Base-by-base conservation (phyloP, 805 yeast species). In the Candida piceae region DNA sequence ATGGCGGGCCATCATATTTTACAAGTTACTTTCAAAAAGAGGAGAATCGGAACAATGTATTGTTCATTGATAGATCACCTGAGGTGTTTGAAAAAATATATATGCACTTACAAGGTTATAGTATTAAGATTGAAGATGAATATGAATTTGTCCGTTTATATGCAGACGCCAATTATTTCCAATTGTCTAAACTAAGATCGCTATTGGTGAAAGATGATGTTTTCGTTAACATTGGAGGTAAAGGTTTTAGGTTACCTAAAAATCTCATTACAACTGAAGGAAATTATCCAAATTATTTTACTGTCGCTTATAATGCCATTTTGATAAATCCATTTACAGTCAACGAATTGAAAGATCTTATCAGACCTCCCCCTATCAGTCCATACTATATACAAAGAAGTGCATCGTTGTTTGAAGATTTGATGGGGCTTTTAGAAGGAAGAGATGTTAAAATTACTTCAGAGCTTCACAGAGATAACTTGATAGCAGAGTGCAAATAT, bases 1-100 rank as follows among this genome's bases (percentile, higher is more conserved):
- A 84, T 2, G 96, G 88, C 60, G 80, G 81, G 0, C 97, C 97
- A 0, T 84, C 94, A 4, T 87, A 84, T 55, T 89, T 88, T 64
- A 86, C 96, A 3, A 66, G 71, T 19, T 85, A 67, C 62, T 88
- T 88, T 55, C 48, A 50, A 5, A 51, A 62, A 16, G 64, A 52
- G 17, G 49, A 49, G 3, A 70, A 70, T 40, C 50, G 58, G 13
- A 53, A 53, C 7, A 66, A 63, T 27, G 60, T 70, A 1, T 56
- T 85, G 8, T 77, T 76, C 49, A 76, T 88, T 37, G 96, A 88
- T 57, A 64, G 96, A 25, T 79, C 81, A 8, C 82, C 94, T 0
- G 64, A 58, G 2, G 73, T 84, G 0, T 88, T 88, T 55, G 74
- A 76, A 38, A 64, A 68, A 43, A 83, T 88, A 15, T 74, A 75